These are phyloP conservation scores for Aspergillus persii DNA, from an alignment of 2,329 filamentous ascomycete species.

Conservation along the genomic window DNA sequence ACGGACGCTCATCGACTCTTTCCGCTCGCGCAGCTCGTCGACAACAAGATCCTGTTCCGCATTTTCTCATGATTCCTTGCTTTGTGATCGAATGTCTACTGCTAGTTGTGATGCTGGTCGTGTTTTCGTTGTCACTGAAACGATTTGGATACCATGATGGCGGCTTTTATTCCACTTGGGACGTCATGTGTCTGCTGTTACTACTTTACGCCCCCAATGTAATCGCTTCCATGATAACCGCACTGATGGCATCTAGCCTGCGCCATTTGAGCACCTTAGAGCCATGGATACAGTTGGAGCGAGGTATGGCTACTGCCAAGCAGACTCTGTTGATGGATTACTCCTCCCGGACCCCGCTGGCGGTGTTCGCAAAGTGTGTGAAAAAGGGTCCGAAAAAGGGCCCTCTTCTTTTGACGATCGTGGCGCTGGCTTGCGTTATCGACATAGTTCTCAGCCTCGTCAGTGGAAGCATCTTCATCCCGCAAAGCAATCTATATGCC, in stretches of 20 bases:
- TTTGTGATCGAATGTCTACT: conserved; percentile 19
- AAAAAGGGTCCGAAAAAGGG: background rate
- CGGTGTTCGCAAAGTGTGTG: background rate
- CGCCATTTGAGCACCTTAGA: conserved; percentile 21
- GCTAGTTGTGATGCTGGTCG: conserved; percentile 10
- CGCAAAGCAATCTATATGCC: conserved; percentile 5
- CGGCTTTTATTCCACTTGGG: background rate
- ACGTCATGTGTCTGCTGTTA: conserved; percentile 2
- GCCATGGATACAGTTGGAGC: conserved; percentile 18
- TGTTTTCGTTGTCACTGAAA: conserved; percentile 11
- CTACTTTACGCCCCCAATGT: conserved; percentile 20
- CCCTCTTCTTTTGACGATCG: background rate
- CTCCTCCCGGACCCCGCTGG: background rate
- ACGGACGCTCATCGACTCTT: background rate
- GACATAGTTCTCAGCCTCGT: conserved; percentile 15
- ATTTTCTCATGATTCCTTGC: conserved; percentile 19
- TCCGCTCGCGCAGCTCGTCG: background rate
- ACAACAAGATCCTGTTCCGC: conserved; percentile 15
- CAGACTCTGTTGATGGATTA: conserved; percentile 10
- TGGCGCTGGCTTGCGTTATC: conserved; percentile 12
- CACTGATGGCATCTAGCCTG: conserved; percentile 16
- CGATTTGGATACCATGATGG: background rate
- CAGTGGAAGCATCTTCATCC: conserved; percentile 21
- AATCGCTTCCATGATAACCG: conserved; percentile 19
- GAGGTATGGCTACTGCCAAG: conserved; percentile 10